Evolutionary conservation across 163 green algal species (phyloP), one percentile per base, ranked within the genome.

Genomic region (Prototheca cutis): DNA sequence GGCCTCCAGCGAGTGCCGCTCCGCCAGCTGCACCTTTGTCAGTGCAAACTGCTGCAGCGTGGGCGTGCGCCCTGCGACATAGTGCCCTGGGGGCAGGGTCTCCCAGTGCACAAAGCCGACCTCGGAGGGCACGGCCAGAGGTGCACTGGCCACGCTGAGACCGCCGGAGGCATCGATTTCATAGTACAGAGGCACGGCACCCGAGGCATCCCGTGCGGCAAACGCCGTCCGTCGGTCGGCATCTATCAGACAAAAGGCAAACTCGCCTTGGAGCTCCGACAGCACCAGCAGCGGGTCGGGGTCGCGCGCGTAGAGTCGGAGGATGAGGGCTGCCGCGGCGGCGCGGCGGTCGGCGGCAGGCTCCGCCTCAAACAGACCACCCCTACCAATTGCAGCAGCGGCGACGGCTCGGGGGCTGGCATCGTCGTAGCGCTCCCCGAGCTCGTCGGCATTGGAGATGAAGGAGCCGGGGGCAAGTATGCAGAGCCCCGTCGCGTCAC

Each of bases 261-360:
- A 90, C 45, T 86, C 63, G 29, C 81, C 81, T 75, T 86, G 80
- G 53, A 90, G 74, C 59, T 90, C 82, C 8, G 74, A 82, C 17
- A 90, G 71, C 53, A 90, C 48, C 18, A 89, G 62, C 25, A 86
- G 59, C 25, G 67, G 68, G 45, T 84, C 66, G 2, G 64, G 69
- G 30, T 66, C 55, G 7, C 47, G 32, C 23, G 63, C 39, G 61
- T 83, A 87, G 47, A 84, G 58, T 25, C 54, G 31, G 19, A 77
- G 63, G 7, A 88, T 36, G 4, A 74, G 55, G 2, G 80, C 82
- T 4, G 81, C 80, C 10, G 21, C 49, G 25, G 18, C 49, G 27
- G 27, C 13, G 10, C 49, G 49, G 8, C 8, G 49, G 49, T 56
- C 49, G 8, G 8, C 5, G 49, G 28, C 21, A 15, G 27, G 47